Evolutionary conservation across 2,329 filamentous ascomycete genomes (phyloP).

Genomic region (Colletotrichum sp.): DNA sequence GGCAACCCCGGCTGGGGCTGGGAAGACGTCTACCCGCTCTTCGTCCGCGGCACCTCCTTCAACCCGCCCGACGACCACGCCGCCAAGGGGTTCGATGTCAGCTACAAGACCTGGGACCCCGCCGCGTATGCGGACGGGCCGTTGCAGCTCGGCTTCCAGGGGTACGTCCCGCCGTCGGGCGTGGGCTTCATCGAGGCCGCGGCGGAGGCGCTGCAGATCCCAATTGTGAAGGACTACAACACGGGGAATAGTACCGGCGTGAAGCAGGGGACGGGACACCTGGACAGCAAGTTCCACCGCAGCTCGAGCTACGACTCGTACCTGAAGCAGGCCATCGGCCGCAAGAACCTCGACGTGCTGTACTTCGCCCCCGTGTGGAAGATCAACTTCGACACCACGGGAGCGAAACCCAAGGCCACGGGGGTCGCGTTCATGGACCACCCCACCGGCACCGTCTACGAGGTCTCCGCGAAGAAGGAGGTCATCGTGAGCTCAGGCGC

Average conservation of each 20-base stretch:
- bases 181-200: conserved; percentile 29
- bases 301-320: conserved; percentile 30
- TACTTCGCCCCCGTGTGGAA: conserved; percentile 27
- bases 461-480: conserved; percentile 21
- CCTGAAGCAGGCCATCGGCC: conserved; percentile 23
- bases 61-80: conserved; percentile 24
- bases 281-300: conserved; percentile 25
- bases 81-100: conserved; percentile 27
- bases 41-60: conserved; percentile 28
- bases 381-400: conserved; percentile 18
- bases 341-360: conserved; percentile 29
- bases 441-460: conserved; percentile 20
- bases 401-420: conserved; percentile 23
- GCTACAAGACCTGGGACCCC: conserved; percentile 30
- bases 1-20: conserved; percentile 37
- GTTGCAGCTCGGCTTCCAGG: conserved; percentile 28
- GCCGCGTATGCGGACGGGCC: conserved; percentile 28
- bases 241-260: conserved; percentile 29
- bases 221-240: conserved; percentile 29
- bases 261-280: conserved; percentile 30
- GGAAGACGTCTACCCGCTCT: conserved; percentile 28
- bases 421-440: conserved; percentile 30
- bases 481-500: conserved; percentile 19
- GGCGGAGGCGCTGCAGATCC: conserved; percentile 24
- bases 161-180: conserved; percentile 32